Base-by-base conservation (phyloP, 2,329 filamentous ascomycete species). In the Talaromyces sp. region DNA sequence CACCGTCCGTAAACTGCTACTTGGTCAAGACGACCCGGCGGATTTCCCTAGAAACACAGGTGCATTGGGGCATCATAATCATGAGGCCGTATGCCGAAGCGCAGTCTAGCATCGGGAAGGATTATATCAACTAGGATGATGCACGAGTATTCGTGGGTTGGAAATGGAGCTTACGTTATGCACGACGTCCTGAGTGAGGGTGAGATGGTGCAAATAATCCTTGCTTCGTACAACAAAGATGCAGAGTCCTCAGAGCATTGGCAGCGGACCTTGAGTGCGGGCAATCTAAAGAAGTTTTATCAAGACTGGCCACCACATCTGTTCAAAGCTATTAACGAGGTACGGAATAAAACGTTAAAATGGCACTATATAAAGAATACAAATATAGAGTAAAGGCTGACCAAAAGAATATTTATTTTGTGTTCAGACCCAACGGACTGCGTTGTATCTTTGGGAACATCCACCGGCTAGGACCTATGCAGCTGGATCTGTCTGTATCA, bases 401-500 rank as follows among this genome's bases (percentile, higher is more conserved):
- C 27, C 27, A 29, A 29, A 29, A 3, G 5, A 29, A 29, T 29
- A 29, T 2, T 29, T 65, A 7, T 19, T 58, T 3, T 62, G 49
- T 17, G 7, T 36, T 13, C 58, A 62, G n/a, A 29, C 58, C 13
- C 36, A 62, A 38, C 38, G 62, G 38, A 59, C 49, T 6, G 58
- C 49, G 5, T 62, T 65, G 38, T 65, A 65, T 8, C 58, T 65
- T 22, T 65, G 38, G 64, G 58, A 65, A 17, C 49, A 65, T 51
- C 49, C 49, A 49, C 64, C 58, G 0, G 49, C 64, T 10, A 51
- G 29, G 4, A 65, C 49, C 10, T 62, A 65, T 10, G 49, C 62
- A 34, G 38, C 64, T 17, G 64, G 58, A 19, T 3, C 64, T 11
- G 25, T 62, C 8, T 61, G 45, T 19, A 73, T 80, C 58, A 72